Evolutionary conservation across 192 early-diverging fungal genomes (phyloP), one percentile per base, ranked within the genome.

Genomic region (Umbelopsis sp.): DNA sequence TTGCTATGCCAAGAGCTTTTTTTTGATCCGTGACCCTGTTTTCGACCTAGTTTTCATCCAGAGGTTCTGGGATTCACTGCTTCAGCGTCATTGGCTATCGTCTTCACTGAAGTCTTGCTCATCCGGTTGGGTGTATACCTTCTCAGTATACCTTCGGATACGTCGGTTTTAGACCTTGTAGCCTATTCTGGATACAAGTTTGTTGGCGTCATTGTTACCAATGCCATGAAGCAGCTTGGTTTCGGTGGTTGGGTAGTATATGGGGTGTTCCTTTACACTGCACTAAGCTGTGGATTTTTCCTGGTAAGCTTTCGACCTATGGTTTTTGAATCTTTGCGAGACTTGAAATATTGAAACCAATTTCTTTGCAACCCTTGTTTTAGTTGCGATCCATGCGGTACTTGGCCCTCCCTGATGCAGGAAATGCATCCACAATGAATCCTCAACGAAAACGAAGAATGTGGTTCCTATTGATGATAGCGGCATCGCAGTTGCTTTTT

Each of bases 131-230:
- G 92, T 46, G 91, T 87, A 73, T 98, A 98, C 68, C 77, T 98
- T 53, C 81, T 98, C 46, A 95, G 85, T 67, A 92, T 99, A 51
- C 78, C 90, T 5, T 85, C 88, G 13, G 96, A 97, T 69, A 87
- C 91, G 12, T 87, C 90, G 8, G 88, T 95, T 18, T 71, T 97
- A 72, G 96, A 99, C 72, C 78, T 97, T 49, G 72, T 97, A 70
- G 89, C 92, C 13, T 97, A 93, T 68, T 90, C 90, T 73, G 94
- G 96, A 6, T 99, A 99, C 83, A 97, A 97, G 82, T 99, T 96
- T 89, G 89, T 99, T 30, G 88, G 91, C 10, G 84, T 81, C 35
- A 92, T 93, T 27, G 61, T 86, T 2, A 82, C 82, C 5, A 49
- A 71, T 74, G 77, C 69, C 69, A 69, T 71, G 72, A 78, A 81